Conservation (phyloP, 345 rosid genomes). For the Carallia pectinifolia region DNA sequence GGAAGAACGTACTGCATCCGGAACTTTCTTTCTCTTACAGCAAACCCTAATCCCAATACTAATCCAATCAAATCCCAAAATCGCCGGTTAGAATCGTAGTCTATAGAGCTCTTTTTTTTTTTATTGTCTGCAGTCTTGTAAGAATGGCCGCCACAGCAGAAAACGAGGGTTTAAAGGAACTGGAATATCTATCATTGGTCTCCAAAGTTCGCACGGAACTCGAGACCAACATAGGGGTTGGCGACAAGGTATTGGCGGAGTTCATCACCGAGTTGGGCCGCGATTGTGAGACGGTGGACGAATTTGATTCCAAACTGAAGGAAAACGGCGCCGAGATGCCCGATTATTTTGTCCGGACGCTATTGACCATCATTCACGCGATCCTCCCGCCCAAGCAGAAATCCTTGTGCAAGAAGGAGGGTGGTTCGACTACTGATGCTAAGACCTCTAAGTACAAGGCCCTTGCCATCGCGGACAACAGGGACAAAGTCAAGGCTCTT, state of each 20-base stretch:
- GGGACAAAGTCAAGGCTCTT: conserved; percentile 66
- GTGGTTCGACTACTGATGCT: conserved; percentile 35
- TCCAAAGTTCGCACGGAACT: conserved; percentile 83
- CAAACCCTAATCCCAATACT: too few relatives aligned
- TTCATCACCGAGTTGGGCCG: conserved; percentile 72
- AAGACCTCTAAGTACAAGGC: conserved; percentile 55
- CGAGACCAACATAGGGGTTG: conserved; percentile 74
- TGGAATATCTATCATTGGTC: conserved; percentile 63
- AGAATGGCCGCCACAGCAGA: neutral
- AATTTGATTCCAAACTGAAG: conserved; percentile 69
- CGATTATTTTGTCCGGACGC: conserved; percentile 79
- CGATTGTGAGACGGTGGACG: conserved; percentile 56
- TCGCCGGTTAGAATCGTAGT: neutral
- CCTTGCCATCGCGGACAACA: conserved; percentile 60
- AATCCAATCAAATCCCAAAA: too few relatives aligned
- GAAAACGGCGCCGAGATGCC: conserved; percentile 82
- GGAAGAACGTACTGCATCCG: too few relatives aligned
- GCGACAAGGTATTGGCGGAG: conserved; percentile 73
- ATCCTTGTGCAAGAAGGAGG: conserved; percentile 28
- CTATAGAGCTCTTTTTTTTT: too few relatives aligned
- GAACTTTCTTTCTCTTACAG: too few relatives aligned
- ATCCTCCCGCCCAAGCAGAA: conserved; percentile 65
- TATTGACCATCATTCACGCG: conserved; percentile 74
- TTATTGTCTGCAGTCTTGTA: neutral
- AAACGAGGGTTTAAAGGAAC: conserved; percentile 39